These are phyloP conservation scores for Geum urbanum DNA, from an alignment of 306 rosid species.

Conservation along the genomic window DNA sequence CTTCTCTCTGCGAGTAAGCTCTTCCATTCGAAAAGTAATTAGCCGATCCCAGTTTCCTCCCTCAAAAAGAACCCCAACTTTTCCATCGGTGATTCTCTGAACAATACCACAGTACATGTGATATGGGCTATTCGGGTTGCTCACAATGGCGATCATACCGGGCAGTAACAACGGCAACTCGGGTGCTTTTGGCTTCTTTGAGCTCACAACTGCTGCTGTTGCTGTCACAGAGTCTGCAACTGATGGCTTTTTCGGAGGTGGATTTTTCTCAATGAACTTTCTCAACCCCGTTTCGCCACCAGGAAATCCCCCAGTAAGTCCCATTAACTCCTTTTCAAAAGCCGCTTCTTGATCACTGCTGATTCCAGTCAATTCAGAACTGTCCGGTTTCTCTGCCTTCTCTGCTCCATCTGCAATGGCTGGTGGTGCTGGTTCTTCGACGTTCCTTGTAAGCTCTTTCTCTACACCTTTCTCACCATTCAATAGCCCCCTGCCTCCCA, in stretches of 20 bases:
- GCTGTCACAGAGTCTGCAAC: conserved; percentile 20
- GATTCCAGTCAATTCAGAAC: not conserved
- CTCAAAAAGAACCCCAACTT: conserved; percentile 69
- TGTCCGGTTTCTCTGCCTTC: conserved; percentile 14
- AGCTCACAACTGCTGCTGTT: not conserved
- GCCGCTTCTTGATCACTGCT: conserved; percentile 44
- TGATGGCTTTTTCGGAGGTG: conserved; percentile 54
- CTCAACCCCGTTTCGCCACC: conserved; percentile 85
- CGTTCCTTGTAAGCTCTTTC: conserved; percentile 48
- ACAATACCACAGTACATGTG: conserved; percentile 78
- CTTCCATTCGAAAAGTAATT: conserved; percentile 74
- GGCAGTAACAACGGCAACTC: conserved; percentile 62
- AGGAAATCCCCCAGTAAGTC: conserved; percentile 89
- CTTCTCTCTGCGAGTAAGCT: conserved; percentile 81
- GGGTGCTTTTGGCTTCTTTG: conserved; percentile 59
- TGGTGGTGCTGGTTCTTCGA: conserved; percentile 25
- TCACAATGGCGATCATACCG: conserved; percentile 41
- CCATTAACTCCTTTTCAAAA: conserved; percentile 91
- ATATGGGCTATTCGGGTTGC: conserved; percentile 48
- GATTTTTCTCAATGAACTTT: conserved; percentile 66
- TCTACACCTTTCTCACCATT: conserved; percentile 72
- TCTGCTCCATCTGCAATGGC: conserved; percentile 10
- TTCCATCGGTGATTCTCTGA: conserved; percentile 68
- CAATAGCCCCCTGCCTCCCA: conserved; percentile 92
- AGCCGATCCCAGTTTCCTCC: conserved; percentile 73